Conservation (phyloP, 768 basidiomycete species). For the Tylopilus subfusipes region DNA sequence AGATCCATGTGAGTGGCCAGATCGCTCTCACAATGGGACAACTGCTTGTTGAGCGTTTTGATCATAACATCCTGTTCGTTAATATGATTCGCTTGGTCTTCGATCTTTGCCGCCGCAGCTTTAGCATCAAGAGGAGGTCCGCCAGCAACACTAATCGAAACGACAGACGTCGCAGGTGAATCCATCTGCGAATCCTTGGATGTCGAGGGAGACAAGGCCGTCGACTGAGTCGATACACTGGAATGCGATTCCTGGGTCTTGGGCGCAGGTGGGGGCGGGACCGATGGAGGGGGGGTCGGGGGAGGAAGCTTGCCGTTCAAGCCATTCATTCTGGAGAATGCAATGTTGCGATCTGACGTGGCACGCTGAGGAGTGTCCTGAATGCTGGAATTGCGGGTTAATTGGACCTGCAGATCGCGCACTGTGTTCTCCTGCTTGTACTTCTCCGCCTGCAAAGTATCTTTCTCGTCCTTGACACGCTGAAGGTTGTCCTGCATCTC, state of each 20-base stretch:
- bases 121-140: slow-evolving; percentile 51
- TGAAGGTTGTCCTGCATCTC: slow-evolving; percentile 78
- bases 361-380: slow-evolving; percentile 48
- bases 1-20: slow-evolving; percentile 90
- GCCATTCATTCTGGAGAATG: slow-evolving; percentile 56
- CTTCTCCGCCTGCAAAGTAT: slow-evolving; percentile 70
- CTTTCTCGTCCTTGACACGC: slow-evolving; percentile 79
- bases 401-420: slow-evolving; percentile 76
- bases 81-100: slow-evolving; percentile 70
- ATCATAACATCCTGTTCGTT: slow-evolving; percentile 90
- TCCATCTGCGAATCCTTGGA: slow-evolving; percentile 71
- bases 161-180: slow-evolving; percentile 62
- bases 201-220: slow-evolving; percentile 52
- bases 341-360: slow-evolving; percentile 47
- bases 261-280: slow-evolving; percentile 80
- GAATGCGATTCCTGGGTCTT: slow-evolving; percentile 47
- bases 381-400: slow-evolving; percentile 47
- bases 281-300: slow-evolving; percentile 76
- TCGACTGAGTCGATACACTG: slow-evolving; percentile 61
- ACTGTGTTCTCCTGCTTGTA: slow-evolving; percentile 61
- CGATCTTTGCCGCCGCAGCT: slow-evolving; percentile 47
- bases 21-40: slow-evolving; percentile 91
- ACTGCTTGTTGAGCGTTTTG: slow-evolving; percentile 89
- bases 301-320: slow-evolving; percentile 79
- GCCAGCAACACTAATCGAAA: slow-evolving; percentile 38